Evolutionary conservation across 2,329 filamentous ascomycete species (phyloP).

Genomic region (Neurospora sp.): DNA sequence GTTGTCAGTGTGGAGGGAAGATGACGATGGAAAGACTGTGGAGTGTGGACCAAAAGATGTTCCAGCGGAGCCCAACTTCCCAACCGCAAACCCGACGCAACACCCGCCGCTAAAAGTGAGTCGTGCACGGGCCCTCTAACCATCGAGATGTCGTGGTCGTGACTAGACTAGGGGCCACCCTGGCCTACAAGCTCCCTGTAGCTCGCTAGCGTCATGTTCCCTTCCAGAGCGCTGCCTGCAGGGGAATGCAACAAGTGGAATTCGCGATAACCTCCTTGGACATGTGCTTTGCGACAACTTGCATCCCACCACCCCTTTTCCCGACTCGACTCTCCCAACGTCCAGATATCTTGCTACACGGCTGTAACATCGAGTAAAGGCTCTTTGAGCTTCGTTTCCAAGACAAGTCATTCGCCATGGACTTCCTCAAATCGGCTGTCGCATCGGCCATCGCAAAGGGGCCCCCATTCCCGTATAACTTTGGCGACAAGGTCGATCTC

Average conservation of each 20-base stretch:
- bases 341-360: not conserved
- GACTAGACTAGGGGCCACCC: not conserved
- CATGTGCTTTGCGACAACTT: not conserved
- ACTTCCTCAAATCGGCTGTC: slow-evolving; percentile 95
- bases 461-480: slow-evolving; percentile 82
- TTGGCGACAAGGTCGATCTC: slow-evolving; percentile 85
- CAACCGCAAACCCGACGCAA: not conserved
- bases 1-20: not conserved
- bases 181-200: not conserved
- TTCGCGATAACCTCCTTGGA: not conserved
- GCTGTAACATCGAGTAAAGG: not conserved
- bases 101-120: not conserved
- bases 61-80: not conserved
- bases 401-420: slow-evolving; percentile 48
- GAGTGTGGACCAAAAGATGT: not conserved
- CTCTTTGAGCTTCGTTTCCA: not conserved
- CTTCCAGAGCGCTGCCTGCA: not conserved
- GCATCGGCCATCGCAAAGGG: slow-evolving; percentile 94
- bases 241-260: not conserved
- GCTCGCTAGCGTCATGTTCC: not conserved
- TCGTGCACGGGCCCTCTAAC: not conserved
- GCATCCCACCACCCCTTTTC: not conserved
- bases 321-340: not conserved
- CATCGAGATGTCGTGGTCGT: not conserved
- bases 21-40: not conserved